Evolutionary conservation across 176 grass and related monocot genomes (phyloP).

Genomic region (Calamus simplicifolius): DNA sequence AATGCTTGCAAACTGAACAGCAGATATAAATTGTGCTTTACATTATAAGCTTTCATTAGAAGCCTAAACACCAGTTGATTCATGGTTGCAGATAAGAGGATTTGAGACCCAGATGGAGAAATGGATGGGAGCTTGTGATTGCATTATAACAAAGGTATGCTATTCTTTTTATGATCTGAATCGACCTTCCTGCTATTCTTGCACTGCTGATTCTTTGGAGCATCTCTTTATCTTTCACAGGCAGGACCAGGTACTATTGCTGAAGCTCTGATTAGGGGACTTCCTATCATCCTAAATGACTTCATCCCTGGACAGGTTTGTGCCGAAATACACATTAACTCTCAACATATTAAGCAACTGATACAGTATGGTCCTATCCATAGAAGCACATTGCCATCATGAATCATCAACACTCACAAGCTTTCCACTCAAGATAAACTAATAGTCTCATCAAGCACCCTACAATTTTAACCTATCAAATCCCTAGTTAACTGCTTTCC

Average conservation of each 20-base stretch:
- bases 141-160: constrained; percentile 96
- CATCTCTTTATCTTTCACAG: constrained; percentile 16
- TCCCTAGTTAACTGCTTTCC: no score
- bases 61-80: not conserved
- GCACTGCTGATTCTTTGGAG: constrained; percentile 3
- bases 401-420: no score
- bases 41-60: not conserved
- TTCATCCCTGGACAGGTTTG: constrained; percentile 99
- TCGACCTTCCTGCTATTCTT: not conserved
- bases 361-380: no score
- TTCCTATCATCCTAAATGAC: constrained; percentile 97
- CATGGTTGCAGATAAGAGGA: constrained; percentile 64
- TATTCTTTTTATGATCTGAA: not conserved
- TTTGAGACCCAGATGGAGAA: constrained; percentile 99
- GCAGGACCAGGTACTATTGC: constrained; percentile 97
- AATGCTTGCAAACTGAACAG: no score
- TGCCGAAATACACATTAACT: not conserved
- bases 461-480: no score
- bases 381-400: no score
- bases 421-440: no score
- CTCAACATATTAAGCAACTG: no score
- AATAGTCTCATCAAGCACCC: no score
- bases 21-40: no score
- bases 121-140: constrained; percentile 98
- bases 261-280: constrained; percentile 97